Base-by-base conservation (phyloP, 306 rosid genomes). In the Cajanus cajan region DNA sequence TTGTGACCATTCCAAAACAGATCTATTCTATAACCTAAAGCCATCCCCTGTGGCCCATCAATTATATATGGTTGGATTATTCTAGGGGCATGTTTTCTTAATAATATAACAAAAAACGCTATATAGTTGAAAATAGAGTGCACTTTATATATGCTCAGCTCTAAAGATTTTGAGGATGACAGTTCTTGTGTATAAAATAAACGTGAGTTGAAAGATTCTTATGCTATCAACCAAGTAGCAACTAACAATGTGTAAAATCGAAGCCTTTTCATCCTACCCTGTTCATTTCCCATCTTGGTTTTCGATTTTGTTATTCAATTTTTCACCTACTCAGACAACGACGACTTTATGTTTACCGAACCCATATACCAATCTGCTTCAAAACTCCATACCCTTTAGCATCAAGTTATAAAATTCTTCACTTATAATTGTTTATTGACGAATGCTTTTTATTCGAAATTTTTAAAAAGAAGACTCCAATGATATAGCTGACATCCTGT, bases 301-400 rank as follows among this genome's bases (percentile, higher is more conserved):
- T 36, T 21, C 66, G 16, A 28, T 37, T 37, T 34, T 15, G 15
- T 47, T 14, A 55, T 77, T 51, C 16, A 57, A 44, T 5, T 51
- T 80, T 64, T 73, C 64, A 65, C 84, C 80, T 7, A 52, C 80
- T 73, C 34, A 19, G 14, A 52, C 68, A 39, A 52, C 25, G 18
- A 77, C 31, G 6, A 22, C 74, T 36, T 34, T 36, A n/a, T 28
- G 15, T 44, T 37, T 50, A 77, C 44, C 71, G 5, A 77, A 65
- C 73, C 36, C 7, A 58, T 18, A 21, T 65, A 51, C 37, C 73
- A 36, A 64, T 62, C 58, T 65, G 55, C 74, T 68, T 24, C 68
- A 54, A 64, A 51, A 33, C 52, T 73, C 36, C 69, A 52, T 50
- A 80, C 31, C 68, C 68, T 41, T 54, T 68, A 57, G 15, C 25